Evolutionary conservation across 805 yeast genomes (phyloP).

Genomic region (Ogataea trehaloabstinens): DNA sequence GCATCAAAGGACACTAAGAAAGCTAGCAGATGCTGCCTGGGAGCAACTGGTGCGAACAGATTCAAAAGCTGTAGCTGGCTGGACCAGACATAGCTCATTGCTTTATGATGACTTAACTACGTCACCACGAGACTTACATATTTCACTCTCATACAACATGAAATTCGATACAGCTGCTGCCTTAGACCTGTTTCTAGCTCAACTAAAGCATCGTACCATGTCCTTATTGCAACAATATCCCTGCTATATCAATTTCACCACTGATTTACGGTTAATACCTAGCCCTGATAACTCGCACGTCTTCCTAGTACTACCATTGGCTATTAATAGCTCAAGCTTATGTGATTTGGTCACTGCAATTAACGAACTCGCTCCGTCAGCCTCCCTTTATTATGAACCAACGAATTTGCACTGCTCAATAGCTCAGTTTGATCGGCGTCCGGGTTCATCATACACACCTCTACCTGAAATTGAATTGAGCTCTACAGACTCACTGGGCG

Average conservation of each 20-base stretch:
- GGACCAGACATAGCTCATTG: constrained; percentile 5
- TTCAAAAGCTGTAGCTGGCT: background rate
- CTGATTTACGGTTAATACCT: constrained; percentile 12
- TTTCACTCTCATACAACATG: constrained; percentile 21
- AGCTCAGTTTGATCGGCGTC: constrained; percentile 9
- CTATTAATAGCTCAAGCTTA: background rate
- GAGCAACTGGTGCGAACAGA: background rate
- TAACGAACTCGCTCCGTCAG: background rate
- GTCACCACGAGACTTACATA: constrained; percentile 13
- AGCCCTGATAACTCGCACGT: constrained; percentile 13
- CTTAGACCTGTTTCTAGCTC: constrained; percentile 1
- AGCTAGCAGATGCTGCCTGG: constrained; percentile 5
- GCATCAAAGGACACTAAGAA: constrained; percentile 3
- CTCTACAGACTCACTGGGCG: background rate
- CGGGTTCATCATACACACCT: too few species aligned
- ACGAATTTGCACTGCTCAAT: constrained; percentile 14
- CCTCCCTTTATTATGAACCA: constrained; percentile 7
- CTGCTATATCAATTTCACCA: constrained; percentile 4
- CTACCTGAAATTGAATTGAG: too few species aligned
- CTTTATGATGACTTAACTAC: constrained; percentile 14
- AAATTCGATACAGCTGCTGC: constrained; percentile 6
- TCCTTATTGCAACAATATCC: constrained; percentile 4
- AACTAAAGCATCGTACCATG: background rate
- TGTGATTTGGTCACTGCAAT: background rate
- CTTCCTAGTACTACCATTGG: constrained; percentile 17